Conservation (phyloP, 192 early-diverging fungal species). For the Mortierella claussenii region DNA sequence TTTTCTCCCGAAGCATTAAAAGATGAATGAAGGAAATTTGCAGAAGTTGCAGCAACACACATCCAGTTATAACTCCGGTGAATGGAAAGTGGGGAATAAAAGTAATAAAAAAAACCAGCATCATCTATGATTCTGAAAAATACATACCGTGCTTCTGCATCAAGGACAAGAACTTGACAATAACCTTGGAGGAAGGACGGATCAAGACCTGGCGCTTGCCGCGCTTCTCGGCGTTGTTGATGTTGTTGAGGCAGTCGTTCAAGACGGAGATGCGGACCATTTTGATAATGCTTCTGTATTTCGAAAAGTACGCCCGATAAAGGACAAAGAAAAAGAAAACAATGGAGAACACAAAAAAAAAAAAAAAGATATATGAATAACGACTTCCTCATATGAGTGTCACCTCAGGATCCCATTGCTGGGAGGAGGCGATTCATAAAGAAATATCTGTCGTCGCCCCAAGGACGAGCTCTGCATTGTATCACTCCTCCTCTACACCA, state of each 20-base stretch:
- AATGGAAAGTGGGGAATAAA: neutral
- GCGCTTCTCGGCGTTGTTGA: constrained; percentile 98
- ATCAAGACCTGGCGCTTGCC: constrained; percentile 98
- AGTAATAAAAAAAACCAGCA: neutral
- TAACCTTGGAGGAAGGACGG: constrained; percentile 98
- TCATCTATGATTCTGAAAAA: neutral
- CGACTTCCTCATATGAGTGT: constrained; percentile 58
- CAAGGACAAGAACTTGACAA: constrained; percentile 98
- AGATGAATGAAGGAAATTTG: constrained; percentile 63
- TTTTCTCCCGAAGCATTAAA: constrained; percentile 80
- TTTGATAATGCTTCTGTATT: constrained; percentile 56
- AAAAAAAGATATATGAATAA: constrained; percentile 22
- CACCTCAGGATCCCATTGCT: constrained; percentile 16
- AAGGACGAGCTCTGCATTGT: constrained; percentile 43
- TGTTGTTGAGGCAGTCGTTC: constrained; percentile 98
- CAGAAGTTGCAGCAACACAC: constrained; percentile 59
- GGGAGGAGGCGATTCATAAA: constrained; percentile 54
- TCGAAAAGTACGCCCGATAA: neutral
- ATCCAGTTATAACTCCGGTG: constrained; percentile 82
- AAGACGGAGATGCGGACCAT: constrained; percentile 98
- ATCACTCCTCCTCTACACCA: constrained; percentile 12
- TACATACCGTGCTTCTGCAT: constrained; percentile 98
- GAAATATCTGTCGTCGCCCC: constrained; percentile 37
- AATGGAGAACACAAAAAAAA: neutral
- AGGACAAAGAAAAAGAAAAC: constrained; percentile 16